Evolutionary conservation across 1,284 basidiomycete genomes (phyloP).

Genomic region (Cutaneotrichosporon sp.): DNA sequence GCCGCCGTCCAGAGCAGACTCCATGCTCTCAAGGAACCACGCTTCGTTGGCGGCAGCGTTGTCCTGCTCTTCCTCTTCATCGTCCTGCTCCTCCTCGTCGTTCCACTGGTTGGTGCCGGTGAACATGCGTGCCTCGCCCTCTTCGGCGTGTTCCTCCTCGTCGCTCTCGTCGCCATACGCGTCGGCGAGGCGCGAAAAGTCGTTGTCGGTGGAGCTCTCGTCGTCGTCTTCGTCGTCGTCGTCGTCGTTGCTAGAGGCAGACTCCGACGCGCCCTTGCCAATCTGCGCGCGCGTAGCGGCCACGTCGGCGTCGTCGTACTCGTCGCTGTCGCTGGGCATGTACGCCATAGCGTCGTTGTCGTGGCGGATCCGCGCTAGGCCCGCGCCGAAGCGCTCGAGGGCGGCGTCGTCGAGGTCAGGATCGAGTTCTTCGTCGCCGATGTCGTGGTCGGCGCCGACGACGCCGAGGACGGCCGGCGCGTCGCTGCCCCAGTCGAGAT

Average conservation of each 20-base stretch:
- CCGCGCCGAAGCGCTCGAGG: constrained; percentile 25
- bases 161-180: constrained; percentile 18
- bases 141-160: constrained; percentile 16
- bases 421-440: constrained; percentile 13
- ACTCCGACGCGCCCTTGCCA: constrained; percentile 3
- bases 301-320: constrained; percentile 15
- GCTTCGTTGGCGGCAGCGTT: constrained; percentile 15
- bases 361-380: constrained; percentile 16
- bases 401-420: constrained; percentile 27
- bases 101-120: constrained; percentile 10
- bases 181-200: constrained; percentile 14
- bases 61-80: constrained; percentile 17
- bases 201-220: constrained; percentile 10
- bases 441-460: constrained; percentile 7
- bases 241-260: neutral
- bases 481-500: constrained; percentile 48
- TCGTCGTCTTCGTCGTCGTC: constrained; percentile 9
- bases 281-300: constrained; percentile 12
- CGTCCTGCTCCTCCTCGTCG: constrained; percentile 11
- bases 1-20: constrained; percentile 56
- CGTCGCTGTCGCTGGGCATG: constrained; percentile 16
- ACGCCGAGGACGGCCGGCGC: constrained; percentile 6
- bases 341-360: constrained; percentile 12
- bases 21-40: constrained; percentile 16
- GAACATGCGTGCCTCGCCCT: constrained; percentile 10